These are phyloP conservation scores for Nemania bipapillata DNA, from an alignment of 2,329 filamentous ascomycete species.

Conservation along the genomic window DNA sequence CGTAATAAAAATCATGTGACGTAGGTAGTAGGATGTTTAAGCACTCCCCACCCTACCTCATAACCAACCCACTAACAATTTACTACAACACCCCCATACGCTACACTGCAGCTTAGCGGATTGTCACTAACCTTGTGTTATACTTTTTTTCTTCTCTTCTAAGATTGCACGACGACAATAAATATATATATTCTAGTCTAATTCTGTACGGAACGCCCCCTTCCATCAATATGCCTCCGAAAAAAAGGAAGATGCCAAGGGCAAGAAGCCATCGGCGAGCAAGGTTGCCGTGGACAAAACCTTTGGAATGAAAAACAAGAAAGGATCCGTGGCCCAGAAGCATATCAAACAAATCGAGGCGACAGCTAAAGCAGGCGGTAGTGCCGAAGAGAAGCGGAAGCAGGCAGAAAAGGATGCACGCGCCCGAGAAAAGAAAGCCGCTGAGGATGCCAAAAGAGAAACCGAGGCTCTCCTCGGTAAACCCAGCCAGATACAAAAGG, in stretches of 20 bases:
- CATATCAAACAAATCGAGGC: conserved; percentile 85
- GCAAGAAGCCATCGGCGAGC: conserved; percentile 65
- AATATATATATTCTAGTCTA: not conserved
- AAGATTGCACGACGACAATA: not conserved
- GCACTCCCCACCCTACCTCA: conserved; percentile 40
- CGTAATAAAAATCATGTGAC: conserved; percentile 40
- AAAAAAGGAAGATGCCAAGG: conserved; percentile 63
- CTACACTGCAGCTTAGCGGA: conserved; percentile 37
- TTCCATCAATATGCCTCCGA: conserved; percentile 74
- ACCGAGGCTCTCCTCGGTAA: conserved; percentile 84
- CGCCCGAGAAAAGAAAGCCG: conserved; percentile 89
- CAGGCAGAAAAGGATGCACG: conserved; percentile 72
- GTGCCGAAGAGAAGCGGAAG: conserved; percentile 87
- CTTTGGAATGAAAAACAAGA: conserved; percentile 99
- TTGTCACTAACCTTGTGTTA: conserved; percentile 23
- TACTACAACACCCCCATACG: conserved; percentile 19
- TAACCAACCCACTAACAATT: conserved; percentile 46
- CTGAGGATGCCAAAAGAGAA: conserved; percentile 85
- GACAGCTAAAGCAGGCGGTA: conserved; percentile 77
- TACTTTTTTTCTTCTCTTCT: conserved; percentile 26
- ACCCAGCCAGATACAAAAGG: conserved; percentile 95
- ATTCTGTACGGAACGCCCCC: not conserved
- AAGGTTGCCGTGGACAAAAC: conserved; percentile 91
- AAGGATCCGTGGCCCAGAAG: conserved; percentile 88
- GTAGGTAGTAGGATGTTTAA: conserved; percentile 37